Conservation (phyloP, 176 grass and related monocot genomes). For the Chloris gayana region DNA sequence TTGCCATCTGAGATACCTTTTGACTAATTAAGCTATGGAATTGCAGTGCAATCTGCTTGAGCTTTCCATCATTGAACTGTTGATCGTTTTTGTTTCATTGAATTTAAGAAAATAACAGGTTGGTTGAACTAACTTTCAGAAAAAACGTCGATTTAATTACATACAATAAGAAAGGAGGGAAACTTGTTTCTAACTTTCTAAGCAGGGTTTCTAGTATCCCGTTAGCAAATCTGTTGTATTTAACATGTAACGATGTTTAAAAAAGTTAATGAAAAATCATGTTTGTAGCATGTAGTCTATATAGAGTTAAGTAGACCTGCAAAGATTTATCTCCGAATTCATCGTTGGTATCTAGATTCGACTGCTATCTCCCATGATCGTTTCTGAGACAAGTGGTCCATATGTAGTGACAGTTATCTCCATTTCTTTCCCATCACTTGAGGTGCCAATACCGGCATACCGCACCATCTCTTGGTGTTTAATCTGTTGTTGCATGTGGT, state of each 20-base stretch:
- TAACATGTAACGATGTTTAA: background rate
- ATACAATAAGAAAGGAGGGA: background rate
- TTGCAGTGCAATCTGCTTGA: background rate
- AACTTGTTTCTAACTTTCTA: background rate
- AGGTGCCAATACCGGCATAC: background rate
- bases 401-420: background rate
- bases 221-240: background rate
- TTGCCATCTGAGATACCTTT: conserved; percentile 9
- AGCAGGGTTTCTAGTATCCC: background rate
- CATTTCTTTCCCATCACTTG: background rate
- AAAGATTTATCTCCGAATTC: background rate
- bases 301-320: background rate
- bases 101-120: background rate
- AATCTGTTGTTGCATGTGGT: background rate
- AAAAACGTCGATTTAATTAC: background rate
- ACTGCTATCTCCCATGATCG: background rate
- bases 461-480: background rate
- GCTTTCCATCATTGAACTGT: background rate
- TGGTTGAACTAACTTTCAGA: too few relatives aligned
- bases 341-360: background rate
- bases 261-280: background rate
- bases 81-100: background rate
- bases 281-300: background rate
- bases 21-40: conserved; percentile 15
- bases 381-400: background rate